phyloP scores from a whole-genome alignment of 1,139 yeast species.

The Debaryomyces fabryi region DNA sequence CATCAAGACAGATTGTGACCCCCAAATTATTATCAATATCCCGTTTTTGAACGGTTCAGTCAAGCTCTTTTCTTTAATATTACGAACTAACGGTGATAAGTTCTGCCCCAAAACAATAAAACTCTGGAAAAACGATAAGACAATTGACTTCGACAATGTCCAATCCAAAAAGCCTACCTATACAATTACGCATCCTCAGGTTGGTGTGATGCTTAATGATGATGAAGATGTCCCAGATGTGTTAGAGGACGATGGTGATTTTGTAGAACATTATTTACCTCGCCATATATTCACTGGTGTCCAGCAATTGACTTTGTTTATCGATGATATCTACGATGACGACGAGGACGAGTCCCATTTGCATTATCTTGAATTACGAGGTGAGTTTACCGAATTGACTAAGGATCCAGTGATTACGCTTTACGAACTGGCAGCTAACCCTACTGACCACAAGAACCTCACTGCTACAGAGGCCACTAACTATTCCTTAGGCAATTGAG shows the following conservation, averaged over 20 bases:
- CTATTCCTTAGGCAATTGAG: constrained; percentile 7
- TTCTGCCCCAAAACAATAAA: constrained; percentile 72
- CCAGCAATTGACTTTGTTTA: constrained; percentile 64
- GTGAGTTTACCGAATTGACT: constrained; percentile 65
- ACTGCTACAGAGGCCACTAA: background rate
- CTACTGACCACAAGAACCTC: constrained; percentile 75
- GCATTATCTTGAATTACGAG: constrained; percentile 78
- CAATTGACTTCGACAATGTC: constrained; percentile 71
- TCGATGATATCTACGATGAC: constrained; percentile 69
- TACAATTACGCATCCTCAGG: constrained; percentile 63
- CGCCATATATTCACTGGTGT: constrained; percentile 75
- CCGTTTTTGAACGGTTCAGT: constrained; percentile 76
- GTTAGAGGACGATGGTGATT: constrained; percentile 46
- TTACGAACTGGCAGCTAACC: constrained; percentile 92
- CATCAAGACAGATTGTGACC: constrained; percentile 78
- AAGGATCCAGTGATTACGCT: constrained; percentile 73
- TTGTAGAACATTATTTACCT: constrained; percentile 84
- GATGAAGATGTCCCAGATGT: constrained; percentile 36
- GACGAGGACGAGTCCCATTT: constrained; percentile 58
- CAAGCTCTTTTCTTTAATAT: constrained; percentile 69
- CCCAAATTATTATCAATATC: constrained; percentile 72
- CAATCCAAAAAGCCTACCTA: constrained; percentile 53
- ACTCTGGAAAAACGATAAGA: constrained; percentile 70
- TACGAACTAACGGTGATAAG: constrained; percentile 65
- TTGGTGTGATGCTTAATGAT: constrained; percentile 46